A percentile compares a stretch with the other conserved stretches of the same genome.
Conservation (phyloP, 345 rosid species). For the Pugionium cornutum region DNA sequence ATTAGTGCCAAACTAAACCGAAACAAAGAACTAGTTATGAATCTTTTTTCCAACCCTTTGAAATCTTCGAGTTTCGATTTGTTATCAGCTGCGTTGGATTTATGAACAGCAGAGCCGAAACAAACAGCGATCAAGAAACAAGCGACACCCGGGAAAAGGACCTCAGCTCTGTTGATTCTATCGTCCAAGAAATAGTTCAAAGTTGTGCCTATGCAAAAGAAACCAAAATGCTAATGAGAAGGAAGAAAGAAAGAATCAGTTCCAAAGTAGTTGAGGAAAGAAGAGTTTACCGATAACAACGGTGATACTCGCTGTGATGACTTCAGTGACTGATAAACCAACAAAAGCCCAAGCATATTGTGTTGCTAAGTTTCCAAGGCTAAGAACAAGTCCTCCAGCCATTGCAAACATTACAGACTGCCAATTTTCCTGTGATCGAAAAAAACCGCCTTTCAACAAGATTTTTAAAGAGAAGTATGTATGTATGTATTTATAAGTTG, state of each 20-base stretch:
- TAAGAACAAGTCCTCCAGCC: constrained; percentile 80
- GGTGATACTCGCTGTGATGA: too few relatives aligned
- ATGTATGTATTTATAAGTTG: constrained; percentile 7
- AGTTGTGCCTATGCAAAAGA: too few relatives aligned
- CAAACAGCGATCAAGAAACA: constrained; percentile 44
- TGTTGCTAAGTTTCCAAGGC: constrained; percentile 78
- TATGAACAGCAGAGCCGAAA: too few relatives aligned
- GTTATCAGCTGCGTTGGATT: too few relatives aligned
- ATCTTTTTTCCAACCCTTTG: constrained; percentile 35
- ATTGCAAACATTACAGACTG: constrained; percentile 79
- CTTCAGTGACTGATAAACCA: constrained; percentile 58
- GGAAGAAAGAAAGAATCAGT: not conserved
- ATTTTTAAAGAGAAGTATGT: not conserved
- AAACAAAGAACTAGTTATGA: not conserved
- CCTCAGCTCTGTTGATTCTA: constrained; percentile 63
- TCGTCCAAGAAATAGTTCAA: constrained; percentile 12
- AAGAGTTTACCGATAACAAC: too few relatives aligned
- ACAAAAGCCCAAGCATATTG: constrained; percentile 90
- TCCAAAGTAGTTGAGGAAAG: not conserved
- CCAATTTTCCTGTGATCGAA: constrained; percentile 67
- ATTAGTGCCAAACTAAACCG: constrained; percentile 5
- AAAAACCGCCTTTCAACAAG: not conserved
- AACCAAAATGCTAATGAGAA: not conserved
- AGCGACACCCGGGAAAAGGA: constrained; percentile 79
- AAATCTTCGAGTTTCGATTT: constrained; percentile 34